These are phyloP conservation scores for Solanum stenotomum DNA, from an alignment of 257 asterid genomes.

Conservation along the genomic window DNA sequence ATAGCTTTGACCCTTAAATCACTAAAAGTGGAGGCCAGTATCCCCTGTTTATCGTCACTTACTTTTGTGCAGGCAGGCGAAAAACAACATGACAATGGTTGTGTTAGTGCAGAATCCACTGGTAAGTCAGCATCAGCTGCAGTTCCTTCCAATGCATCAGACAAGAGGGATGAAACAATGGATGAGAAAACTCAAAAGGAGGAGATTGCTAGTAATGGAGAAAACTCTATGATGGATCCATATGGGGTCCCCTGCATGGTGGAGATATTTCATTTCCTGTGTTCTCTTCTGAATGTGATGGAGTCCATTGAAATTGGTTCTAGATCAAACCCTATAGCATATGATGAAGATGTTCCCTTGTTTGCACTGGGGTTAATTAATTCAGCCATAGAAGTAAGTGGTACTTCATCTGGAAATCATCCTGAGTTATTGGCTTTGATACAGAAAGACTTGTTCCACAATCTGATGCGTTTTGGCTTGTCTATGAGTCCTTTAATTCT, in stretches of 20 bases:
- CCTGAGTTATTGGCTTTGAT: conserved; percentile 63
- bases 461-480: conserved; percentile 85
- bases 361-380: conserved; percentile 87
- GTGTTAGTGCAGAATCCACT: conserved; percentile 27
- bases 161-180: conserved; percentile 9
- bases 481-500: conserved; percentile 87
- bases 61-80: conserved; percentile 31
- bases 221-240: conserved; percentile 51
- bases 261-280: conserved; percentile 76
- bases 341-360: conserved; percentile 92
- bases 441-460: conserved; percentile 76
- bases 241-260: conserved; percentile 85
- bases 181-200: conserved; percentile 11
- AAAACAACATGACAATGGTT: conserved; percentile 24
- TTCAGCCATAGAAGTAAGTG: conserved; percentile 78
- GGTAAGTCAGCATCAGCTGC: conserved; percentile 1
- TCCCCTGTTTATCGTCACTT: background rate
- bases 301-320: conserved; percentile 58
- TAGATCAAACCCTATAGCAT: conserved; percentile 65
- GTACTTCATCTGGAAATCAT: conserved; percentile 56
- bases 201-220: conserved; percentile 24
- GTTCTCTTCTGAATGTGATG: conserved; percentile 76
- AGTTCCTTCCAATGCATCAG: conserved; percentile 7
- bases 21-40: background rate
- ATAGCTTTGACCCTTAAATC: background rate